Evolutionary conservation across 768 basidiomycete genomes (phyloP).

Genomic region (Cystobasidium ongulense): DNA sequence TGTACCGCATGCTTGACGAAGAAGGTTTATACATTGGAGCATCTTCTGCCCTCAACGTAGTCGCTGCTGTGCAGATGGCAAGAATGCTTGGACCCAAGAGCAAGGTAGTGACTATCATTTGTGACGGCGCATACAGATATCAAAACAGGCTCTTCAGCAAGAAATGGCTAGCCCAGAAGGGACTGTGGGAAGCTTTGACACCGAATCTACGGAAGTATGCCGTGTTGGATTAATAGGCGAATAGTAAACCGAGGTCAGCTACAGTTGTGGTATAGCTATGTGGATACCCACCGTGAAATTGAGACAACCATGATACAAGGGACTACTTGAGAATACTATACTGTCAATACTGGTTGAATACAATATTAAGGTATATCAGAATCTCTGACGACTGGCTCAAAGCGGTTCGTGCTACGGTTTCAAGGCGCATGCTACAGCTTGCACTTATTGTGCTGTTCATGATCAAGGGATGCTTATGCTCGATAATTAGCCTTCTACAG

Average conservation of each 20-base stretch:
- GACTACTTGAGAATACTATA: neutral
- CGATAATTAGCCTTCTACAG: neutral
- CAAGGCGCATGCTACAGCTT: neutral
- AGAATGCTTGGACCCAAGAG: slow-evolving; percentile 72
- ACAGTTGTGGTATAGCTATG: neutral
- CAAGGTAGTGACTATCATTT: slow-evolving; percentile 76
- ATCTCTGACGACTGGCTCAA: too few relatives aligned
- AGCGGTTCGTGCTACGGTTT: neutral
- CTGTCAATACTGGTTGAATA: neutral
- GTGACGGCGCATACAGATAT: slow-evolving; percentile 91
- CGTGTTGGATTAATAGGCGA: slow-evolving; percentile 51
- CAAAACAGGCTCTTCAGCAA: slow-evolving; percentile 93
- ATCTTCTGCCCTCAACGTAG: slow-evolving; percentile 86
- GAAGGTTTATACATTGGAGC: slow-evolving; percentile 94
- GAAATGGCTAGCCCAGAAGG: slow-evolving; percentile 78
- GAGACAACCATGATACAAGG: neutral
- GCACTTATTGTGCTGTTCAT: neutral
- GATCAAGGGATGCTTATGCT: neutral
- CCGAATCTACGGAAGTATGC: slow-evolving; percentile 76
- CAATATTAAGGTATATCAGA: too few relatives aligned
- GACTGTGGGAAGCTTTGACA: slow-evolving; percentile 68
- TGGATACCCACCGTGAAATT: neutral
- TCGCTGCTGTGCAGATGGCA: slow-evolving; percentile 82
- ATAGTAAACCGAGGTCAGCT: neutral
- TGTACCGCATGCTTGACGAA: slow-evolving; percentile 81